Base-by-base conservation (phyloP, 2,329 filamentous ascomycete species). In the Cladorrhinum sp. region DNA sequence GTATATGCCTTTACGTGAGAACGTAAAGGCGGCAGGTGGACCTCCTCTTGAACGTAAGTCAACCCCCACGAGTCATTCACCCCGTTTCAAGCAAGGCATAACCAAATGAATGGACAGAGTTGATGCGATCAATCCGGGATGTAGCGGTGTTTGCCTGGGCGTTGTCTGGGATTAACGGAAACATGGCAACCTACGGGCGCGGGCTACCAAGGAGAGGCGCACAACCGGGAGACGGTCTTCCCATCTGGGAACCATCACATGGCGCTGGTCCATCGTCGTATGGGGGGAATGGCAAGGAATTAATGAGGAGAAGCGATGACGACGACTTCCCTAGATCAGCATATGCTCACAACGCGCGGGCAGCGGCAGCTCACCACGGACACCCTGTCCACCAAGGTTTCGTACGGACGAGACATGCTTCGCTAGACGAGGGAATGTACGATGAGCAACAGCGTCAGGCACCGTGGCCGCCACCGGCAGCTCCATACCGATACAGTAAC, bases 141-240 rank as follows among this genome's bases (percentile, higher is more conserved):
- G 89, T 93, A 53, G 91, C 90, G 1, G 89, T 95, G n/a, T 95
- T 96, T 71, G 91, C 91, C 9, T 96, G 91, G 91, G 88, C 87
- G 1, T 76, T 94, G 10, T 85, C 87, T 23, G 90, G 90, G 21
- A 93, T 93, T 77, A 94, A 95, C 72, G 88, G 88, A 14, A 87
- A 85, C 46, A 75, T 94, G 58, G 85, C 86, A 16, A 79, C 83
- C 2, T 89, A 88, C 68, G 79, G 84, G 51, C 79, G 78, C 3
- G 89, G 90, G 2, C 79, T 76, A 26, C 86, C 89, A 1, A 76
- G 74, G 20, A 87, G 84, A n/a, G 85, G 89, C 63, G 81, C 86
- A 28, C 78, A 85, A 62, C 88, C 89, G 1, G 76, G 79, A 9
- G 81, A 82, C 49, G 86, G 84, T 1, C 75, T 88, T 14, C 83